phyloP scores from a whole-genome alignment of 2,329 filamentous ascomycete species.

The Whalleya microplaca region DNA sequence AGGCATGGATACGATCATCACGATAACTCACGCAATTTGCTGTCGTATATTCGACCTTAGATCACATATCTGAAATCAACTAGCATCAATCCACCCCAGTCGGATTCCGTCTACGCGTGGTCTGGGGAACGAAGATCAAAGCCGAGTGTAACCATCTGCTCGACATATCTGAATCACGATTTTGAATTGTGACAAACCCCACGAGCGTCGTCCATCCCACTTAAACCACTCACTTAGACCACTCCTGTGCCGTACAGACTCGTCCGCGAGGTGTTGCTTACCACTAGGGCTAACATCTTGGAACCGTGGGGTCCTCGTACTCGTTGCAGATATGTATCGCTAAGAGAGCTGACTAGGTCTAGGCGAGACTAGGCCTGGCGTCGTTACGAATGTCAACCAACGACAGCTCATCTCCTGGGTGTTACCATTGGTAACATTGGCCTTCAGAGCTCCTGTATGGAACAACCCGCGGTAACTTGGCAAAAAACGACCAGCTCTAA shows the following conservation, averaged over 20 bases:
- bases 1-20: constrained; percentile 12
- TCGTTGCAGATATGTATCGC: constrained; percentile 9
- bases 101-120: constrained; percentile 12
- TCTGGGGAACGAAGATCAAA: constrained; percentile 22
- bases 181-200: constrained; percentile 22
- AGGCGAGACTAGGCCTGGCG: constrained; percentile 19
- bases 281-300: constrained; percentile 13
- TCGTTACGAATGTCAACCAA: constrained; percentile 22
- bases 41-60: constrained; percentile 26
- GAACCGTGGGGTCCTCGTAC: constrained; percentile 10
- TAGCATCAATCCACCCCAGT: constrained; percentile 11
- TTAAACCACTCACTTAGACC: constrained; percentile 13
- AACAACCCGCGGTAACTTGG: constrained; percentile 12
- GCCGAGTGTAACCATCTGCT: constrained; percentile 30
- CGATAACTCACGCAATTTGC: constrained; percentile 26
- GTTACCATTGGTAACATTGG: constrained; percentile 18
- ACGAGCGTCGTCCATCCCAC: constrained; percentile 22
- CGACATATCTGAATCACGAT: constrained; percentile 15
- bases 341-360: constrained; percentile 11
- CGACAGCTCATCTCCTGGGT: constrained; percentile 10
- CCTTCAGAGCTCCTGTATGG: constrained; percentile 12
- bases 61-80: constrained; percentile 12
- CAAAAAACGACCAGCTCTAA: constrained; percentile 17
- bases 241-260: constrained; percentile 17
- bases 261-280: constrained; percentile 20